These are phyloP conservation scores for Brasenia schreberi DNA, from an alignment of 164 flowering plant genomes.

Conservation along the genomic window DNA sequence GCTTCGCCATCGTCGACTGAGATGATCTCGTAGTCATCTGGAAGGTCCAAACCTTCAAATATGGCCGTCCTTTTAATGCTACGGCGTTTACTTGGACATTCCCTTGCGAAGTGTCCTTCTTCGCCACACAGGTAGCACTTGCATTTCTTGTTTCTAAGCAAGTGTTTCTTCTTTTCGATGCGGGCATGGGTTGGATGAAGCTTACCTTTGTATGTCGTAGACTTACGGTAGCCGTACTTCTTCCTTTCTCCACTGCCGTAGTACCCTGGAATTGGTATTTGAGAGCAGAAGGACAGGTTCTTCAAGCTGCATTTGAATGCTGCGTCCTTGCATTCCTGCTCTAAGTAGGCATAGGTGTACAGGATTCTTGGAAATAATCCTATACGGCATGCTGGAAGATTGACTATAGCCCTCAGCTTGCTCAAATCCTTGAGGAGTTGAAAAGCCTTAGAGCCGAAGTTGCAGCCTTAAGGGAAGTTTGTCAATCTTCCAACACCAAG, in stretches of 20 bases:
- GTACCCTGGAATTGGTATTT: slow-evolving; percentile 2
- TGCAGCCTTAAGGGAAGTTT: too few relatives aligned
- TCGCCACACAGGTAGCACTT: slow-evolving; percentile 6
- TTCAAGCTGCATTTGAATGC: slow-evolving; percentile 1
- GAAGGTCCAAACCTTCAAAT: neutral
- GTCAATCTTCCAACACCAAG: too few relatives aligned
- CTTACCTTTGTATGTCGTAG: slow-evolving; percentile 3
- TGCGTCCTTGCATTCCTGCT: slow-evolving; percentile 1
- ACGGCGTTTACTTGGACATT: too few relatives aligned
- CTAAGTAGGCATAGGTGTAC: neutral
- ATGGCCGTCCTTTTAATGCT: neutral
- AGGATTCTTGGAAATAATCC: neutral
- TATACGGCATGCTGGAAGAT: too few relatives aligned
- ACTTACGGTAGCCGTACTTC: slow-evolving; percentile 1
- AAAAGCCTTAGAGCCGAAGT: too few relatives aligned
- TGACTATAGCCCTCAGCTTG: too few relatives aligned
- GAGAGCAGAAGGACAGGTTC: slow-evolving; percentile 1
- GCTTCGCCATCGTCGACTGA: slow-evolving; percentile 1
- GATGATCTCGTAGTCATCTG: neutral
- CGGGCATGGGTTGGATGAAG: slow-evolving; percentile 2
- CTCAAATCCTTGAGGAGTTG: too few relatives aligned
- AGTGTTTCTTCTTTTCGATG: neutral
- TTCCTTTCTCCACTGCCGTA: neutral
- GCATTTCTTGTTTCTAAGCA: neutral
- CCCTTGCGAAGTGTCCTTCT: too few relatives aligned